phyloP scores from a whole-genome alignment of 2,329 filamentous ascomycete genomes.

The Colletotrichum graminicola region DNA sequence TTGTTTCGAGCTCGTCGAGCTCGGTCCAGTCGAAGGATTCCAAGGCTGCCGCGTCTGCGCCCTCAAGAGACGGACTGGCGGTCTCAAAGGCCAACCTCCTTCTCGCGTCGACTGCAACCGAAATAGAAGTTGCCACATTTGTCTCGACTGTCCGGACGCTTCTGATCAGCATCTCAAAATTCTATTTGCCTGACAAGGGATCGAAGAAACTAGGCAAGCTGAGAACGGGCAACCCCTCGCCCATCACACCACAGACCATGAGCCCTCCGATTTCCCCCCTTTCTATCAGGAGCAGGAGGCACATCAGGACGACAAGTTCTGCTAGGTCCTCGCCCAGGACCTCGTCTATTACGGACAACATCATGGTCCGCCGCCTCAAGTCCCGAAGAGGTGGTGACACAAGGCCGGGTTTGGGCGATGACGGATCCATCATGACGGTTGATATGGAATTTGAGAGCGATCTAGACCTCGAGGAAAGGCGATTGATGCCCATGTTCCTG shows the following conservation, averaged over 20 bases:
- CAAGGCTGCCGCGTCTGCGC: slow-evolving; percentile 6
- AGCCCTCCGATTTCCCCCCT: slow-evolving; percentile 39
- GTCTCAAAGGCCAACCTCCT: slow-evolving; percentile 69
- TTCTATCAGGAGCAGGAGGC: slow-evolving; percentile 14
- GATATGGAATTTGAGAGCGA: slow-evolving; percentile 56
- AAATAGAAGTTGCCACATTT: slow-evolving; percentile 66
- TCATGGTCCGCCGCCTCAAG: slow-evolving; percentile 50
- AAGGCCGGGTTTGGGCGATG: slow-evolving; percentile 43
- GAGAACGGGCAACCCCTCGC: slow-evolving; percentile 47
- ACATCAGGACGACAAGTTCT: slow-evolving; percentile 20
- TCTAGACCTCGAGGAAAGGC: slow-evolving; percentile 62
- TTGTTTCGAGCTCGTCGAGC: slow-evolving; percentile 19
- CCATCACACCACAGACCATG: slow-evolving; percentile 46
- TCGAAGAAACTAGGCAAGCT: slow-evolving; percentile 13
- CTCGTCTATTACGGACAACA: slow-evolving; percentile 52
- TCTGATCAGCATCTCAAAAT: slow-evolving; percentile 58
- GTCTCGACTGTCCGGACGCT: slow-evolving; percentile 65
- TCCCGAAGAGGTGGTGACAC: slow-evolving; percentile 43
- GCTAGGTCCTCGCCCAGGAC: slow-evolving; percentile 44
- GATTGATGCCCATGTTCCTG: slow-evolving; percentile 65
- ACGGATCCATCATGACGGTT: slow-evolving; percentile 51
- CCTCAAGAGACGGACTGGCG: slow-evolving; percentile 45
- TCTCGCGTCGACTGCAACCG: slow-evolving; percentile 66
- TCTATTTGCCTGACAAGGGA: slow-evolving; percentile 58
- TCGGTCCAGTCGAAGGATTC: slow-evolving; percentile 31